Conservation (phyloP, 2,329 filamentous ascomycete species). For the Zasmidium citrigriseum region DNA sequence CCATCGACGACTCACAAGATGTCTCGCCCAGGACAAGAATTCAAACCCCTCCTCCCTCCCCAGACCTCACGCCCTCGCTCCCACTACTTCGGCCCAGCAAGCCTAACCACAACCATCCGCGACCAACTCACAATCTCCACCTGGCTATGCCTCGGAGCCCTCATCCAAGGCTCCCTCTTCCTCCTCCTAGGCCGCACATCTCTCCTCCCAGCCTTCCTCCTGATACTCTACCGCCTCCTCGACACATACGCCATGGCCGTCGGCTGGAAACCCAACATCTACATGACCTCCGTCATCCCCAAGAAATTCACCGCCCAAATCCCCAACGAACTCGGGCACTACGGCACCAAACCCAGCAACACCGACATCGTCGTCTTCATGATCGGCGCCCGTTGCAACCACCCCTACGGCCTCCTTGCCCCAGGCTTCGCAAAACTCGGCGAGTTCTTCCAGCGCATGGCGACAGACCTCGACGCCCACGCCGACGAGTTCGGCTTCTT, state of each 20-base stretch:
- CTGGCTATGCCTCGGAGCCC: constrained; percentile 44
- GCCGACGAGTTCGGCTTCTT: constrained; percentile 52
- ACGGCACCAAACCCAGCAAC: constrained; percentile 33
- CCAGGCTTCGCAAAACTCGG: constrained; percentile 47
- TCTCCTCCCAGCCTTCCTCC: constrained; percentile 36
- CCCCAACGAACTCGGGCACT: constrained; percentile 37
- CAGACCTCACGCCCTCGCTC: constrained; percentile 13
- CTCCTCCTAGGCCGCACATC: constrained; percentile 38
- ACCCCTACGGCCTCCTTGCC: constrained; percentile 51
- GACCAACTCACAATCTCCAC: constrained; percentile 42
- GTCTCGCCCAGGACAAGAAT: constrained; percentile 3
- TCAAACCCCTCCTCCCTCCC: constrained; percentile 18
- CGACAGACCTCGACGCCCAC: constrained; percentile 34
- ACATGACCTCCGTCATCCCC: constrained; percentile 38
- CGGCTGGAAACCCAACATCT: constrained; percentile 40
- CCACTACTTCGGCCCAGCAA: constrained; percentile 16
- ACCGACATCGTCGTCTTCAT: constrained; percentile 41
- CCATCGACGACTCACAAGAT: no score
- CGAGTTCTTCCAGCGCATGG: constrained; percentile 44
- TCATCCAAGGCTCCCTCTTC: constrained; percentile 40
- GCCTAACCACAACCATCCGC: constrained; percentile 28
- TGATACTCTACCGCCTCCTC: constrained; percentile 37
- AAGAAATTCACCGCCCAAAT: constrained; percentile 42
- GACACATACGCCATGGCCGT: constrained; percentile 38
- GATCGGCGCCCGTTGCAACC: constrained; percentile 37